Evolutionary conservation across 129 eudicot genomes (phyloP), one percentile per base, ranked within the genome.

Genomic region (Lonicera japonica): DNA sequence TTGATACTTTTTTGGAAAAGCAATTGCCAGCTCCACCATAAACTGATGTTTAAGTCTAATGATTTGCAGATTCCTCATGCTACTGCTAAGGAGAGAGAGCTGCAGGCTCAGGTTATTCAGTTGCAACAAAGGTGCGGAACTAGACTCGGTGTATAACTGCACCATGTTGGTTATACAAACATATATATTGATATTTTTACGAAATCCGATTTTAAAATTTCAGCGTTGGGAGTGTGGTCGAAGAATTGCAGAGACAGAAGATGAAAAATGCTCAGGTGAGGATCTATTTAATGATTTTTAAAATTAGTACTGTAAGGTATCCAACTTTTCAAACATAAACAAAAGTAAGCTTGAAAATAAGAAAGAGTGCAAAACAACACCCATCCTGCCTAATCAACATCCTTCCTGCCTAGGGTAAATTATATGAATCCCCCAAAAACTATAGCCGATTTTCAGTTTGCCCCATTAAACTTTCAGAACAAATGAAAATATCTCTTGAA

Each of bases 171-270:
- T 29, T 29, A 29, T 29, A 29, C 36, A 29, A 29, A 29, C n/a
- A 14, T 17, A 14, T 50, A 50, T 50, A 3, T 50, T 50, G 3
- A 50, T 50, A 24, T 36, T 20, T n/a, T 52, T 10, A 15, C 21
- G 24, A 56, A 53, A n/a, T n/a, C 11, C 60, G 45, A 54, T 70
- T 65, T 66, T 25, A 19, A 29, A 70, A 67, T 75, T 46, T 76
- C 94, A 91, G 98, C 70, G 73, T 87, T 66, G 95, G 90, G 64
- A 84, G 88, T 63, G 68, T 87, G 54, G 96, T 87, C 15, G 98
- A 92, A 65, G 95, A 92, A 68, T 64, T 92, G 50, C 98, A 85
- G 73, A 77, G 86, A 67, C 73, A 84, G 60, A 92, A 80, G 79
- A 68, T 79, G 40, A 85, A 80, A 74, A 92, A 88, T 67, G 70